These are phyloP conservation scores for Phialophora tarda DNA, from an alignment of 2,329 filamentous ascomycete species.

Conservation along the genomic window DNA sequence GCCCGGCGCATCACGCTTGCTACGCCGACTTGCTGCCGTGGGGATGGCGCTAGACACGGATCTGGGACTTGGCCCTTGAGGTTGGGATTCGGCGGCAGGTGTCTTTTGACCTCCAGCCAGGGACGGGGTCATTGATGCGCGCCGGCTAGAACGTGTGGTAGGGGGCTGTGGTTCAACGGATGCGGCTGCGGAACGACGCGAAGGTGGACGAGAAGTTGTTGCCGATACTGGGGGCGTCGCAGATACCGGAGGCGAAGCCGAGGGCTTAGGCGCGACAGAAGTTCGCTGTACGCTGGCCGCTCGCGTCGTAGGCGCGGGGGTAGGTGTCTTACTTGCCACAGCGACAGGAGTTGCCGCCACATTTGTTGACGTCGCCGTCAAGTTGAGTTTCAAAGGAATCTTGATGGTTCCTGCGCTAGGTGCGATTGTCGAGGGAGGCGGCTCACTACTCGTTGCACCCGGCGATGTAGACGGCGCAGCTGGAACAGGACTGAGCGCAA, in stretches of 20 bases:
- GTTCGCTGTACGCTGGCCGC: conserved; percentile 34
- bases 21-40: conserved; percentile 52
- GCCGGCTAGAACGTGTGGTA: conserved; percentile 29
- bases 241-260: conserved; percentile 39
- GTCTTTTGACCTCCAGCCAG: conserved; percentile 41
- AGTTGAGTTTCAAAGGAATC: conserved; percentile 39
- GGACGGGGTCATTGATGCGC: conserved; percentile 35
- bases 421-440: conserved; percentile 16
- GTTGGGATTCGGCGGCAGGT: conserved; percentile 46
- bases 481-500: conserved; percentile 46
- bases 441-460: conserved; percentile 42
- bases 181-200: conserved; percentile 37
- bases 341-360: not conserved
- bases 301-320: conserved; percentile 31
- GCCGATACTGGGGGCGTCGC: conserved; percentile 39
- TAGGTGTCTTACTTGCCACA: conserved; percentile 27
- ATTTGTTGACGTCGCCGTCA: conserved; percentile 27
- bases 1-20: conserved; percentile 65
- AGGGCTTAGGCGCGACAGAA: conserved; percentile 37
- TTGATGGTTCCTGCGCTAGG: conserved; percentile 37
- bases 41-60: conserved; percentile 38
- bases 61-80: conserved; percentile 44
- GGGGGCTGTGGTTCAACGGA: conserved; percentile 32
- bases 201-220: conserved; percentile 39
- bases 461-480: conserved; percentile 50